These are phyloP conservation scores for Trametes cinnabarina DNA, from an alignment of 768 basidiomycete genomes.

Conservation along the genomic window DNA sequence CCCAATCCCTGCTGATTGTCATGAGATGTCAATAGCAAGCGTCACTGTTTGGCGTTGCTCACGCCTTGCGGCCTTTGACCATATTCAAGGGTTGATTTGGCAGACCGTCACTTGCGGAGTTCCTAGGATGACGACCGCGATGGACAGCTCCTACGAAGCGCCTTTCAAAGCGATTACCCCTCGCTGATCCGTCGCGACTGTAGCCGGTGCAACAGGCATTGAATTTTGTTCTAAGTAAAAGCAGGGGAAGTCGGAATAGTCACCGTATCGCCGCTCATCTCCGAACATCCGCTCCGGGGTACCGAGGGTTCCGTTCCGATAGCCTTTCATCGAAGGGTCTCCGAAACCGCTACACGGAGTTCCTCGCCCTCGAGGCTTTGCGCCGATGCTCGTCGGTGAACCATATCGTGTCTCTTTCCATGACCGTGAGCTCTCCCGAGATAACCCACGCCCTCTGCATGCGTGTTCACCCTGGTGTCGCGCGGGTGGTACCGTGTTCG, in stretches of 20 bases:
- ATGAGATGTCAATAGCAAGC: not conserved
- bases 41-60: too few relatives aligned
- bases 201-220: too few relatives aligned
- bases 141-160: too few relatives aligned
- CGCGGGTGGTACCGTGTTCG: not conserved
- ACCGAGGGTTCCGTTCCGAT: conserved; percentile 16
- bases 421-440: too few relatives aligned
- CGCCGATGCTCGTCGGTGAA: not conserved
- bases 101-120: not conserved
- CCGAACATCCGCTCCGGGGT: conserved; percentile 11
- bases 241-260: not conserved
- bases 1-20: not conserved
- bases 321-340: not conserved
- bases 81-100: not conserved
- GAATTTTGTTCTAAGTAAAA: not conserved
- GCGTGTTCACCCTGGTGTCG: conserved; percentile 6
- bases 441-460: too few relatives aligned
- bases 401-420: not conserved
- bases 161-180: too few relatives aligned
- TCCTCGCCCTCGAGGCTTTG: conserved; percentile 9
- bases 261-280: conserved; percentile 5
- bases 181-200: not conserved
- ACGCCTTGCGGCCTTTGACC: too few relatives aligned
- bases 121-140: too few relatives aligned
- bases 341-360: not conserved